Percentiles rank a stretch among this genome's conserved stretches.
Conservation (phyloP, 805 yeast genomes). For the Pichia rugopelliculosa region DNA sequence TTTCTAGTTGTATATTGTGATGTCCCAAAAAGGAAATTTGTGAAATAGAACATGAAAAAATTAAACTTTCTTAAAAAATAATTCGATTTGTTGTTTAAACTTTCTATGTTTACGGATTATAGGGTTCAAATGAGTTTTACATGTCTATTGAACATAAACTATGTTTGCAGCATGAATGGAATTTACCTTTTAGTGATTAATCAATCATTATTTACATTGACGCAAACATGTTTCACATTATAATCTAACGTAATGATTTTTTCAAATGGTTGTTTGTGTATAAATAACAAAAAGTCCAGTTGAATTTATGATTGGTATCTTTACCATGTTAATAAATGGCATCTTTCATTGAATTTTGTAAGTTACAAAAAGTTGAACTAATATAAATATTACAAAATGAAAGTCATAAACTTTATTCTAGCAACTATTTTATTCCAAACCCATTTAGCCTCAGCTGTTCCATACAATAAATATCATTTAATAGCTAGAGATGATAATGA, state of each 20-base stretch:
- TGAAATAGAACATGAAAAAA: background rate
- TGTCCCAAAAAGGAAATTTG: slow-evolving; percentile 7
- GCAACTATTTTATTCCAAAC: background rate
- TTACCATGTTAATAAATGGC: background rate
- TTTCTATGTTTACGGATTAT: no score
- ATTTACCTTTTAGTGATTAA: background rate
- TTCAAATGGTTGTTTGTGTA: background rate
- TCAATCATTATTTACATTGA: background rate
- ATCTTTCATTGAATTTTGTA: no score
- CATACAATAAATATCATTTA: background rate
- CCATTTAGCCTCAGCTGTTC: background rate
- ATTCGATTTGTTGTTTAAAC: background rate
- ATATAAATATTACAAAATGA: background rate
- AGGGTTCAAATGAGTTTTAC: background rate
- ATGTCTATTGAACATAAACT: no score
- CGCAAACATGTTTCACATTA: background rate
- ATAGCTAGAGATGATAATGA: background rate
- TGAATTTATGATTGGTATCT: background rate
- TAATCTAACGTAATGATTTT: no score
- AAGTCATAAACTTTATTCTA: background rate
- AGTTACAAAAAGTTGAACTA: background rate
- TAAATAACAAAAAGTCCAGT: background rate
- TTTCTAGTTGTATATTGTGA: background rate
- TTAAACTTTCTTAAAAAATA: no score
- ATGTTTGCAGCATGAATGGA: no score